These are phyloP conservation scores for Astragalus membranaceus DNA, from an alignment of 306 rosid species.

Conservation along the genomic window DNA sequence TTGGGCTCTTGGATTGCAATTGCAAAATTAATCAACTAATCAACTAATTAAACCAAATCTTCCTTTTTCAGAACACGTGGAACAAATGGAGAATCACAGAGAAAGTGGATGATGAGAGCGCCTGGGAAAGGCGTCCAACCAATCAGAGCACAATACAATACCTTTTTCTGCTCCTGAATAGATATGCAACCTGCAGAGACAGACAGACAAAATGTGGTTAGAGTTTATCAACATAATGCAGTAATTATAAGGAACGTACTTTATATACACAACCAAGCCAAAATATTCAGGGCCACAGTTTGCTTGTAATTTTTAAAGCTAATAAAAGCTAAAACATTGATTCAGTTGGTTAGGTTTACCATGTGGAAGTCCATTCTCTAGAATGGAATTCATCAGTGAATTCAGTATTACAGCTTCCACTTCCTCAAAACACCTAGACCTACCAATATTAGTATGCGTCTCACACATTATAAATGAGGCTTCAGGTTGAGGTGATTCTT, in stretches of 20 bases:
- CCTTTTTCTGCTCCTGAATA: slow-evolving; percentile 20
- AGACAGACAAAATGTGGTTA: slow-evolving; percentile 4
- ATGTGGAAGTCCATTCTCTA: slow-evolving; percentile 37
- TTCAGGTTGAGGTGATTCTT: slow-evolving; percentile 18
- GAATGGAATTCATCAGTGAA: slow-evolving; percentile 20
- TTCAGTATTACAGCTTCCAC: slow-evolving; percentile 18
- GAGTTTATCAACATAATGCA: not conserved
- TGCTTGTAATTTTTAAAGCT: not conserved
- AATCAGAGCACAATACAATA: not conserved
- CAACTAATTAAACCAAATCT: no score
- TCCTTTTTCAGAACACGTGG: no score
- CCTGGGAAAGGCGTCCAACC: no score
- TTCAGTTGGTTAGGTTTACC: slow-evolving; percentile 15
- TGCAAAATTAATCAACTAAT: no score
- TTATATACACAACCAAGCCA: not conserved
- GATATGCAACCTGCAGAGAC: slow-evolving; percentile 25
- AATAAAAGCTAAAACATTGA: not conserved
- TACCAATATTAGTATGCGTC: slow-evolving; percentile 48
- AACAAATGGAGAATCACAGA: no score
- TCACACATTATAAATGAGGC: slow-evolving; percentile 21
- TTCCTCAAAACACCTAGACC: slow-evolving; percentile 43
- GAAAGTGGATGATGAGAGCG: no score
- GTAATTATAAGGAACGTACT: not conserved
- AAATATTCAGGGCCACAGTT: no score
- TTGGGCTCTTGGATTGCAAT: no score